Base-by-base conservation (phyloP, 345 rosid species). In the Carallia pectinifolia region DNA sequence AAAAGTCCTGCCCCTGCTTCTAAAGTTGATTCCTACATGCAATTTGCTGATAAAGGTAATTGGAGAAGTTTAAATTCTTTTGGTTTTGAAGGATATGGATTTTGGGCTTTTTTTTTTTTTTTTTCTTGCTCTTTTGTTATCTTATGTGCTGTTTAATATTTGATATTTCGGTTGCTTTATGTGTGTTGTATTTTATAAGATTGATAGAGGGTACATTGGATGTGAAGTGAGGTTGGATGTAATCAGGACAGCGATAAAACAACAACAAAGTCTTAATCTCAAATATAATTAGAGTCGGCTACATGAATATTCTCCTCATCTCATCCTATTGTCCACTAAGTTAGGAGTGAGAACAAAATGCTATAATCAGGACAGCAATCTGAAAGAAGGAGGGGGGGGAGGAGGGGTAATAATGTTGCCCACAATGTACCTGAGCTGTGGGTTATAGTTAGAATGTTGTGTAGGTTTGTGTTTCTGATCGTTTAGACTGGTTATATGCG, bases 11-110 rank as follows among this genome's bases (percentile, higher is more conserved):
- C 87, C 54, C 72, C 90, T 30, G 58, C 85, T 76, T 66, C 88
- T n/a, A 96, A 96, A 85, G 90, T 89, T 71, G 98, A 92, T 77
- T 76, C 96, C 31, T 92, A 73, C 68, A 86, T 96, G 91, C 96
- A 90, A 54, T 92, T 96, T 80, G 67, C 96, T 67, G 99, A 92
- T 60, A 96, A 96, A 86, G 98, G 99, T 93, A 83, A 30, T 61
- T 58, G 58, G 17, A 29, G 31, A 19, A 44, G 16, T 67, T 50
- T 30, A 62, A 12, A 4, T 2, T 69, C 34, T 44, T 7, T n/a
- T 39, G 72, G 44, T 58, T 70, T 66, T 61, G 67, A 38, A 4
- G 17, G 74, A 6, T 48, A 6, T 29, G 15, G 38, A 39, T 68
- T 56, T 36, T 12, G 16, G 63, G 7, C 23, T 23, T 16, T 9